Percentiles rank a stretch among this genome's conserved stretches.
Conservation (phyloP, 148 eudicot genomes). For the Silene conica region DNA sequence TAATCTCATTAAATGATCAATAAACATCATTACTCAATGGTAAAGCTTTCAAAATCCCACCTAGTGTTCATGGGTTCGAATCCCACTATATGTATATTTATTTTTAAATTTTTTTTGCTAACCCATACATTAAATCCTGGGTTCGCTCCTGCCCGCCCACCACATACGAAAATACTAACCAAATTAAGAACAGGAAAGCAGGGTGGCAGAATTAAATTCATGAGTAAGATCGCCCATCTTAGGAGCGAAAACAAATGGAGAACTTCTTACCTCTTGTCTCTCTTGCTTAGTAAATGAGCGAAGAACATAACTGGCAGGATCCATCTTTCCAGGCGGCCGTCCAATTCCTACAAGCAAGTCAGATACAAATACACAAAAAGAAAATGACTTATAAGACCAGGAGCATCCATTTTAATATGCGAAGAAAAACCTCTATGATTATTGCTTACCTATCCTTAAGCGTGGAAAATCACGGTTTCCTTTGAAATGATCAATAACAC, state of each 20-base stretch:
- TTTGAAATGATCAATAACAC: constrained; percentile 74
- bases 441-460: constrained; percentile 68
- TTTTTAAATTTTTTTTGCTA: no score
- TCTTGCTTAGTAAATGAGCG: constrained; percentile 72
- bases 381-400: not conserved
- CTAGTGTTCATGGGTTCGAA: no score
- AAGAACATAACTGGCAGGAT: constrained; percentile 65
- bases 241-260: constrained; percentile 1
- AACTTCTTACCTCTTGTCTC: constrained; percentile 59
- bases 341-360: constrained; percentile 65
- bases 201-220: not conserved
- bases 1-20: no score
- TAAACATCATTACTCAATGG: no score
- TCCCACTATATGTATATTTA: no score
- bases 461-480: constrained; percentile 91
- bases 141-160: no score
- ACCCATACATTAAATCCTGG: no score
- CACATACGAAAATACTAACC: not conserved
- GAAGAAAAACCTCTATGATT: not conserved
- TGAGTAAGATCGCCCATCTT: not conserved
- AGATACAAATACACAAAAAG: not conserved
- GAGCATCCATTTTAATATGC: not conserved
- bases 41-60: no score
- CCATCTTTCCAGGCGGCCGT: constrained; percentile 97
- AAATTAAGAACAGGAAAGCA: not conserved